Evolutionary conservation across 768 basidiomycete genomes (phyloP), one percentile per base, ranked within the genome.

Genomic region (Krasilnikovozyma curviuscula): DNA sequence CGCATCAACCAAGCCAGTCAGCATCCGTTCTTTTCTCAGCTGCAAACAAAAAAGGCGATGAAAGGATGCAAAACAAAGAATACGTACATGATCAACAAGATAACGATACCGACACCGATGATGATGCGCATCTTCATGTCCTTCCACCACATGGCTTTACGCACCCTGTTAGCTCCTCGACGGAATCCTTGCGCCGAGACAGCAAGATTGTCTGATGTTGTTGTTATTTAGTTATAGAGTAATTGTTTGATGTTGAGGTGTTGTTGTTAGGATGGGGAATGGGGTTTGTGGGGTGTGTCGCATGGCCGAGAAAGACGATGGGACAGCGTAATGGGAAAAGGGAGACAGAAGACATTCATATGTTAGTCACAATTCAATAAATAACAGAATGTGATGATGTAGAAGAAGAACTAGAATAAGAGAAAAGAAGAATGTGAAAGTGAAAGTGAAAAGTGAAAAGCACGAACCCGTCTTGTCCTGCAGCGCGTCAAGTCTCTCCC

Each of bases 101-200:
- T 75, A 41, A 74, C 74, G 59, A 98, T 79, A 46, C 82, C 85
- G 39, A 81, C 71, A 49, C 79, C 83, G 59, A 98, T 93, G 66
- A 95, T 86, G 66, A 97, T 78, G 67, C 88, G 78, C 91, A 93
- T 93, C 83, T 89, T 65, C 61, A 66, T 66, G 57, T 93, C 88
- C 65, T 93, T 55, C 53, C 61, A 61, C 63, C 65, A 56, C 60
- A 52, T 52, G 23, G 88, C 85, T 76, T 97, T 98, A 65, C 93
- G 78, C 45, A 98, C 93, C 52, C 84, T 74, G 69, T 95, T 95
- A 44, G 93, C 93, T 56, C 93, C 89, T 55, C 86, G 75, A 54
- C 88, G 79, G 77, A 98, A 98, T 24, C 88, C 86, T 69, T 98
- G 91, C n/a, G 93, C 93, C 23, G 88, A 93, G 34, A 91, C 83